Conservation (phyloP, 2,329 filamentous ascomycete genomes). For the Curvularia spicifera region DNA sequence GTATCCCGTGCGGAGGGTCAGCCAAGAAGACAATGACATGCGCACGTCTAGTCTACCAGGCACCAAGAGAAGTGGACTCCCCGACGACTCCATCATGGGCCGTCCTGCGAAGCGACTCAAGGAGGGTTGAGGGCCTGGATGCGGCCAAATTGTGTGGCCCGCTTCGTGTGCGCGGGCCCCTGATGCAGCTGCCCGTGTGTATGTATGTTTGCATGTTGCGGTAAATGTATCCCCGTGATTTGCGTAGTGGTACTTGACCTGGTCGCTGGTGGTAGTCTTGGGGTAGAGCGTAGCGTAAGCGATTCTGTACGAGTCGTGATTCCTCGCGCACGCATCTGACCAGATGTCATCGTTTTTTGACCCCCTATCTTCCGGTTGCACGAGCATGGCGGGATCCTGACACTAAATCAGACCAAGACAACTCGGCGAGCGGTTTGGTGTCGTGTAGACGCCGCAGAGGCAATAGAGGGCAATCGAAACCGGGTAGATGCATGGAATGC, state of each 20-base stretch:
- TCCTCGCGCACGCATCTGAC: constrained; percentile 6
- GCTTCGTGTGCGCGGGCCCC: constrained; percentile 1
- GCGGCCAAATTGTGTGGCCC: neutral
- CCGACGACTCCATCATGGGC: constrained; percentile 76
- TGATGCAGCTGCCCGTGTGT: constrained; percentile 14
- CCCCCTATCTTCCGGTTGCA: constrained; percentile 3
- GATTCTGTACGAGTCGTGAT: constrained; percentile 15
- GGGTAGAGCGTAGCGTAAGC: neutral
- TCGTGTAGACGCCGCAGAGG: neutral
- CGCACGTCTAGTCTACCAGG: constrained; percentile 87
- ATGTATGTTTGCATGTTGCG: constrained; percentile 7
- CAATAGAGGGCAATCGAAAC: neutral
- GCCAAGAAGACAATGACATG: constrained; percentile 95
- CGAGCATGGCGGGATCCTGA: constrained; percentile 9
- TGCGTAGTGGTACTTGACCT: constrained; percentile 9
- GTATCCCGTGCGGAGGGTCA: constrained; percentile 89
- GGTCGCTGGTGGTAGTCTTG: constrained; percentile 2
- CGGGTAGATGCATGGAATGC: neutral
- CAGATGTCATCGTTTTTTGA: constrained; percentile 4
- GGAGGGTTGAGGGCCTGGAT: constrained; percentile 44
- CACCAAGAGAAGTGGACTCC: constrained; percentile 85
- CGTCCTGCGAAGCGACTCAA: constrained; percentile 63
- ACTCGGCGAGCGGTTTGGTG: neutral
- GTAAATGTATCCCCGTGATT: constrained; percentile 10
- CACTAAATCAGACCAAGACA: neutral